Conservation (phyloP, 2,329 filamentous ascomycete species). For the Hypocreales sp. region DNA sequence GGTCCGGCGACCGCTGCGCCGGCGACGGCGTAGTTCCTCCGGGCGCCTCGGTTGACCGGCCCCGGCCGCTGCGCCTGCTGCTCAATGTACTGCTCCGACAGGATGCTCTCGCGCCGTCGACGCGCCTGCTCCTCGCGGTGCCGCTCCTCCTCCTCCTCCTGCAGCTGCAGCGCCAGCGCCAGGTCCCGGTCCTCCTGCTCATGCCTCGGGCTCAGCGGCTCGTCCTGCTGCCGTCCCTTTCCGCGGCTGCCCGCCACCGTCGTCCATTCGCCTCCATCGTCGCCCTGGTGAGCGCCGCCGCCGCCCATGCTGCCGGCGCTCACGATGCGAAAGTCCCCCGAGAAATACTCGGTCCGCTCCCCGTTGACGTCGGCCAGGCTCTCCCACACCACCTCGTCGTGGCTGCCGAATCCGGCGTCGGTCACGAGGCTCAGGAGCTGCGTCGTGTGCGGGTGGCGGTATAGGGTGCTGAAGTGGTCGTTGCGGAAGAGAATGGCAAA, state of each 20-base stretch:
- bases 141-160: conserved; percentile 82
- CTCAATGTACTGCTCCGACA: conserved; percentile 57
- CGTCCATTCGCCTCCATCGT: conserved; percentile 31
- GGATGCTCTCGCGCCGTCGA: conserved; percentile 47
- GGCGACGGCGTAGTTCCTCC: too few relatives aligned
- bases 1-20: too few relatives aligned
- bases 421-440: conserved; percentile 77
- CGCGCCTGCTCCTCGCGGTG: conserved; percentile 51
- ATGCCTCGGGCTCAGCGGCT: conserved; percentile 23
- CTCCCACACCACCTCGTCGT: conserved; percentile 94
- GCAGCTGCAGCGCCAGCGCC: conserved; percentile 78
- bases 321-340: conserved; percentile 81
- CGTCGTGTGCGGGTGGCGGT: conserved; percentile 66
- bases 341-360: conserved; percentile 66
- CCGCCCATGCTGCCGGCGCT: conserved; percentile 28
- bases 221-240: conserved; percentile 10
- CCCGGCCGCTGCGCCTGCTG: conserved; percentile 33
- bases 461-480: conserved; percentile 90
- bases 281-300: conserved; percentile 4
- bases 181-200: conserved; percentile 75
- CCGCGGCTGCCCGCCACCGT: conserved; percentile 27
- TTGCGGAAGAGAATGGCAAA: conserved; percentile 91
- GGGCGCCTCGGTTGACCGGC: conserved; percentile 8
- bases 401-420: conserved; percentile 74
- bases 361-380: conserved; percentile 80